phyloP scores from a whole-genome alignment of 1,284 basidiomycete genomes.

The Rhodotorula sp. region DNA sequence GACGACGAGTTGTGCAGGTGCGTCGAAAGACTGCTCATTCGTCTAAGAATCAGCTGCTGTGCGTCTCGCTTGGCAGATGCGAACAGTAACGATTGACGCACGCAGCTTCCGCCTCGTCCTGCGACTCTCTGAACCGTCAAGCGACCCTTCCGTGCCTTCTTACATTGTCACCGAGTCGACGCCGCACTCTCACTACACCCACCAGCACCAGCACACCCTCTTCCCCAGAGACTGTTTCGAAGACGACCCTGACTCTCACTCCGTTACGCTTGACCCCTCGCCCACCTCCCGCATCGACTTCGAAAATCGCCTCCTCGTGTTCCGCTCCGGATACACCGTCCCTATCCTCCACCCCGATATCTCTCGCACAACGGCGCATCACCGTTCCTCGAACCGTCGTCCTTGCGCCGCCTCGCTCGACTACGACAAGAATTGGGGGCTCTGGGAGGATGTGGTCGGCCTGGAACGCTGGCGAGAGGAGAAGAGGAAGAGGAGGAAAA shows the following conservation, averaged over 20 bases:
- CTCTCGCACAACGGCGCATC: no score
- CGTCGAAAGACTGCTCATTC: neutral
- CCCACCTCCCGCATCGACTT: neutral
- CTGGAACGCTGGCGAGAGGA: neutral
- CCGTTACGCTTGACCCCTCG: neutral
- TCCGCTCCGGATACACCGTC: neutral
- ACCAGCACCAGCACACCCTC: neutral
- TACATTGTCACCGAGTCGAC: neutral
- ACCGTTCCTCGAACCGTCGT: no score
- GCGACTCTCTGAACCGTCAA: neutral
- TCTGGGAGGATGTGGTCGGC: neutral
- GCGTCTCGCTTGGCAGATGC: neutral
- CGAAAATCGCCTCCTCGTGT: neutral
- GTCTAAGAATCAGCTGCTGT: no score
- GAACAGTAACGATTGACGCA: no score
- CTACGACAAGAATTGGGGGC: neutral
- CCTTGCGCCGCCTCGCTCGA: no score
- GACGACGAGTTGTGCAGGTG: neutral
- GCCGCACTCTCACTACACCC: neutral
- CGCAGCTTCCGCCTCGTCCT: slow-evolving; percentile 5
- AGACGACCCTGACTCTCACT: neutral
- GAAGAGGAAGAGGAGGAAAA: neutral
- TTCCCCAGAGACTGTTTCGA: neutral
- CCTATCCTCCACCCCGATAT: no score
- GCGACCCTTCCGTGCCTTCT: neutral